Evolutionary conservation across 768 basidiomycete species (phyloP).

Genomic region (Trametes maxima): DNA sequence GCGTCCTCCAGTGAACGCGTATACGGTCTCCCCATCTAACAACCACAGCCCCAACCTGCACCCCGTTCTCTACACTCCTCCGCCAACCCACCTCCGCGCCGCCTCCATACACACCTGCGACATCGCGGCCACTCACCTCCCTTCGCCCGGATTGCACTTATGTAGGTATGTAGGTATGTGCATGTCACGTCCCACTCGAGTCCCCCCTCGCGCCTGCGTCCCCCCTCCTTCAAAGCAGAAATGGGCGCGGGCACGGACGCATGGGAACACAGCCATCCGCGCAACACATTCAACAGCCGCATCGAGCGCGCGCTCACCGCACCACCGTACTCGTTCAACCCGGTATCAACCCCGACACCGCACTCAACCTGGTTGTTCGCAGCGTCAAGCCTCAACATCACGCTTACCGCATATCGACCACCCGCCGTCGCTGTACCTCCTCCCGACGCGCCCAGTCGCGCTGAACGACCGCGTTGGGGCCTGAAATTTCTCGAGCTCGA

Average conservation of each 20-base stretch:
- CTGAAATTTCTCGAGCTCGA: no score
- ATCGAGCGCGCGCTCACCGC: constrained; percentile 31
- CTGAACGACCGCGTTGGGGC: no score
- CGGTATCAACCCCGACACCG: no score
- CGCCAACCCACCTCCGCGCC: no score
- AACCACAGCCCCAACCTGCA: no score
- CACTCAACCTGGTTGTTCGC: no score
- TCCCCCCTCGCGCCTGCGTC: constrained; percentile 36
- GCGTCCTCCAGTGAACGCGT: constrained; percentile 31
- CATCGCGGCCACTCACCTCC: constrained; percentile 28
- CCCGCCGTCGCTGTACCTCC: constrained; percentile 38
- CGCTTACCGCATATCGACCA: constrained; percentile 35
- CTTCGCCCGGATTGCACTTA: constrained; percentile 34
- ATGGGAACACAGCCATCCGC: constrained; percentile 30
- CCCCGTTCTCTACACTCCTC: no score
- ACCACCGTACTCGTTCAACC: constrained; percentile 28
- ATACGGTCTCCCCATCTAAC: no score
- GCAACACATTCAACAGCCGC: constrained; percentile 28
- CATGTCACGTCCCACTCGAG: constrained; percentile 36
- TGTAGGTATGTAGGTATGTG: no score
- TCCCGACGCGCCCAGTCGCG: constrained; percentile 36
- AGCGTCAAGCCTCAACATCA: constrained; percentile 35
- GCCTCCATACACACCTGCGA: not conserved
- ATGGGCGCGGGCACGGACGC: constrained; percentile 14
- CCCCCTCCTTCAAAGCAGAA: constrained; percentile 30